Conservation (phyloP, 192 early-diverging fungal genomes). For the Geranomyces michiganensis region DNA sequence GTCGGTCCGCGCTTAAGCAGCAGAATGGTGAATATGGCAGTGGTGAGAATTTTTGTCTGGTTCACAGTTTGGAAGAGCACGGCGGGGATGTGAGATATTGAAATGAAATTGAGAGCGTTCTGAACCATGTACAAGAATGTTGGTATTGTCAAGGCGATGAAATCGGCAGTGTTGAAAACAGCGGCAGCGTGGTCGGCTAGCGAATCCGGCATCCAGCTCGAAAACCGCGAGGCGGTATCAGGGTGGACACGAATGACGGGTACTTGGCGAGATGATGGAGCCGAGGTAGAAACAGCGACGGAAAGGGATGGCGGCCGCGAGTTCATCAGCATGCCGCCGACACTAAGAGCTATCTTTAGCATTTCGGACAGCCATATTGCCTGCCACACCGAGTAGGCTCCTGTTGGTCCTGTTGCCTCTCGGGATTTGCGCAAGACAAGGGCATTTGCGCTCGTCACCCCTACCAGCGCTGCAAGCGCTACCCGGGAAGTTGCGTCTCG, state of each 20-base stretch:
- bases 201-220: neutral
- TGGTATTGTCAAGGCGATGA: constrained; percentile 3
- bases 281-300: too few relatives aligned
- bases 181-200: neutral
- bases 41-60: constrained; percentile 19
- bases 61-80: constrained; percentile 11
- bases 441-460: neutral
- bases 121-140: constrained; percentile 10
- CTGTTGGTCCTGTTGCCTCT: neutral
- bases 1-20: constrained; percentile 1
- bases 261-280: neutral
- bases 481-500: neutral
- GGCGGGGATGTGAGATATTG: neutral
- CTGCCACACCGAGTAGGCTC: constrained; percentile 10
- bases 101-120: constrained; percentile 4
- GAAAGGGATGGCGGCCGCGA: neutral
- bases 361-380: constrained; percentile 4
- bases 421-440: constrained; percentile 9
- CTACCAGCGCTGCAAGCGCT: constrained; percentile 1
- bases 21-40: constrained; percentile 16
- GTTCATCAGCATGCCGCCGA: neutral
- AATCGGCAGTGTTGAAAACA: neutral
- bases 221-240: neutral
- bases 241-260: neutral
- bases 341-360: neutral